phyloP scores from a whole-genome alignment of 352 stramenopile genomes.

The Globisporangium yorkense region DNA sequence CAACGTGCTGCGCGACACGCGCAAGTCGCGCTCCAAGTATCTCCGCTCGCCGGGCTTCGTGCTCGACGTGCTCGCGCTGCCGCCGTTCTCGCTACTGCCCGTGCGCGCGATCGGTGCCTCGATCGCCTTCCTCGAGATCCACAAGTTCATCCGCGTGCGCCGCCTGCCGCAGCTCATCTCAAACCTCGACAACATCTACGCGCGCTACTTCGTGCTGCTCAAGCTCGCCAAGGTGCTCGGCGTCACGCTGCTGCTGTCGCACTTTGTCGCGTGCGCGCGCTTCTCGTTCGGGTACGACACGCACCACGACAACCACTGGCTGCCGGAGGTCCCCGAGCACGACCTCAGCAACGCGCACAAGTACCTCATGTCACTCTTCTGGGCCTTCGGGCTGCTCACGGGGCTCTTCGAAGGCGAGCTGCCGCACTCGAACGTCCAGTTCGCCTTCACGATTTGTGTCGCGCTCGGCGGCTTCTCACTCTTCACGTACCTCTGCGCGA shows the following conservation, averaged over 20 bases:
- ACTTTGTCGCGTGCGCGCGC: conserved; percentile 47
- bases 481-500: conserved; percentile 68
- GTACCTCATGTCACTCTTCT: conserved; percentile 63
- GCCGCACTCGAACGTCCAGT: conserved; percentile 37
- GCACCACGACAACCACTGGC: conserved; percentile 37
- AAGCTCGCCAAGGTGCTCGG: conserved; percentile 55
- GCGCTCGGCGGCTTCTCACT: conserved; percentile 53
- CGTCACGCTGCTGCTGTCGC: conserved; percentile 39
- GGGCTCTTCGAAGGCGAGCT: conserved; percentile 55
- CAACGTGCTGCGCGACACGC: conserved; percentile 52
- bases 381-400: conserved; percentile 56
- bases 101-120: conserved; percentile 4
- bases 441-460: conserved; percentile 58
- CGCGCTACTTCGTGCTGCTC: conserved; percentile 45
- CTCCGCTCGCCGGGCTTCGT: conserved; percentile 42
- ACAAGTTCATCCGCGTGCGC: conserved; percentile 50
- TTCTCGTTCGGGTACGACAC: conserved; percentile 45
- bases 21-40: conserved; percentile 60
- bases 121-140: conserved; percentile 34
- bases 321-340: conserved; percentile 20
- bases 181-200: conserved; percentile 62
- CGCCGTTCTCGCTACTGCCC: conserved; percentile 41
- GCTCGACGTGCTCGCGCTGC: conserved; percentile 39
- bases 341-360: conserved; percentile 11
- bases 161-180: conserved; percentile 44